Base-by-base conservation (phyloP, 768 basidiomycete species). In the Leccinum incarnatum region DNA sequence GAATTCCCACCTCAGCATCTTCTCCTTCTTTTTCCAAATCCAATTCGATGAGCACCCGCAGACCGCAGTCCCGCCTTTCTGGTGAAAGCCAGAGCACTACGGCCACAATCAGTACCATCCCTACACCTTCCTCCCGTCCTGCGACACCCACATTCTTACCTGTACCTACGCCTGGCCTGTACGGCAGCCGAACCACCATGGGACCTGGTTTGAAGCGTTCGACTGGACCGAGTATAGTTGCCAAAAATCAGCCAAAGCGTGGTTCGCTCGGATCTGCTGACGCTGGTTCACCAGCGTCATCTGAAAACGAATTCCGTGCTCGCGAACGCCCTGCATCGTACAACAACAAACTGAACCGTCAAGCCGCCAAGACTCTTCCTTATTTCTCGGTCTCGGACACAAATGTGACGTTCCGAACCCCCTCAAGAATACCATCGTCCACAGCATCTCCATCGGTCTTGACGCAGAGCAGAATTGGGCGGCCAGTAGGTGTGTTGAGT, bases 141-240 rank as follows among this genome's bases (percentile, higher is more conserved):
- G 71, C 86, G 21, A 89, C 90, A 23, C 90, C 90, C 9, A 90
- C 89, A 17, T 86, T 88, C 65, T 77, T 92, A 25, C 89, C 89
- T n/a, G 63, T 90, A 30, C 87, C 89, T 2, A 79, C 83, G 25
- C 73, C 78, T 27, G 75, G 81, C 40, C 58, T 83, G 23, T 82
- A 84, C 59, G 67, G 75, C n/a, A 75, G 76, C 32, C 66, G 76
- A 47, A 30, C 56, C 30, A 53, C 52, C 27, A 47, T 76, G 21
- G 79, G 78, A 11, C 71, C 73, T 30, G 81, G 81, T 3, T 66
- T 83, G 58, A 91, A 89, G 71, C 82, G 86, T 46, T 86, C 87
- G 1, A 82, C 77, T 25, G 84, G 81, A 1, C 81, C 83, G 6
- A 60, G 71, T 15, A 67, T 76, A 29, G 76, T 76, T 17, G 66